Evolutionary conservation across 2,329 filamentous ascomycete genomes (phyloP).

Genomic region (Fusarium sp.): DNA sequence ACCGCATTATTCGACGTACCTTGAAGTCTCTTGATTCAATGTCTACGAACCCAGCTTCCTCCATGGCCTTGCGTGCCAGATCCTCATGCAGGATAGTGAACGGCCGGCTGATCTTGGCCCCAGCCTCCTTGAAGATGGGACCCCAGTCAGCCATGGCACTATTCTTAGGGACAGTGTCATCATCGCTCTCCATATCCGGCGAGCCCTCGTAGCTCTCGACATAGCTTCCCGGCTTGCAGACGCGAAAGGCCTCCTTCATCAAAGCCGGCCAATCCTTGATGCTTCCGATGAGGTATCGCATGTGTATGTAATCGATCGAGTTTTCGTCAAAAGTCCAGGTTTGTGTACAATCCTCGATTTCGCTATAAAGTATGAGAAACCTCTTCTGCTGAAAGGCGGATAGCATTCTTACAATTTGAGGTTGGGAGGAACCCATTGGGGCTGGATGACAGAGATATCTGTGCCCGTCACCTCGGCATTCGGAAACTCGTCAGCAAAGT

Average conservation of each 20-base stretch:
- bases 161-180: slow-evolving; percentile 41
- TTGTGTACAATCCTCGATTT: slow-evolving; percentile 45
- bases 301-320: slow-evolving; percentile 71
- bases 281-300: slow-evolving; percentile 65
- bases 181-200: slow-evolving; percentile 42
- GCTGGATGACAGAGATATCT: slow-evolving; percentile 68
- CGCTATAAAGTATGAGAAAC: neutral
- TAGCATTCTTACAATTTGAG: slow-evolving; percentile 54
- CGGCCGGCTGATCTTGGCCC: slow-evolving; percentile 44
- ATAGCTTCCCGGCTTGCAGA: slow-evolving; percentile 66
- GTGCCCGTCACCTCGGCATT: slow-evolving; percentile 60
- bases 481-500: slow-evolving; percentile 58
- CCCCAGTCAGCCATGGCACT: slow-evolving; percentile 43
- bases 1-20: neutral
- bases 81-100: slow-evolving; percentile 28
- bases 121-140: slow-evolving; percentile 39
- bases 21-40: slow-evolving; percentile 12
- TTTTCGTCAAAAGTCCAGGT: slow-evolving; percentile 41
- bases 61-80: slow-evolving; percentile 10
- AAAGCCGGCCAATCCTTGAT: slow-evolving; percentile 68
- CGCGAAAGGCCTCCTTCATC: slow-evolving; percentile 61
- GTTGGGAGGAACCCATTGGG: slow-evolving; percentile 57
- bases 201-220: slow-evolving; percentile 47
- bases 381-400: too few species aligned
- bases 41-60: slow-evolving; percentile 18